phyloP scores from a whole-genome alignment of 1,284 basidiomycete species.

The Mycena sp. region DNA sequence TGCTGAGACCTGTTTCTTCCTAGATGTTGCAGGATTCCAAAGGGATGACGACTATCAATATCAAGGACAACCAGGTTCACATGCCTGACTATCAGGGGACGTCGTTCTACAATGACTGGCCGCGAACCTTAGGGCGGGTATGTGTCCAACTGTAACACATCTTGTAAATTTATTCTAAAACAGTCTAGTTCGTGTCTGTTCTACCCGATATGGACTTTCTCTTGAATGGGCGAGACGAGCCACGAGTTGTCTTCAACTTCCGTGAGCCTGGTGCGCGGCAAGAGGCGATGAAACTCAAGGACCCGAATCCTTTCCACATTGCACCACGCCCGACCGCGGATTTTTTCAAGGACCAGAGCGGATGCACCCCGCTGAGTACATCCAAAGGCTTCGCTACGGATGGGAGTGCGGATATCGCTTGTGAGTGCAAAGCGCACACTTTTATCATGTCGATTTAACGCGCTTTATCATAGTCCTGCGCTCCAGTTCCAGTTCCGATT shows the following conservation, averaged over 20 bases:
- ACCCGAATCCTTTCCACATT: constrained; percentile 22
- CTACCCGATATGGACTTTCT: constrained; percentile 29
- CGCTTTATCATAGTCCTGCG: constrained; percentile 4
- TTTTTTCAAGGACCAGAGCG: constrained; percentile 25
- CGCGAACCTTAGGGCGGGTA: constrained; percentile 8
- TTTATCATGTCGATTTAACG: background rate
- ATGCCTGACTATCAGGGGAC: constrained; percentile 24
- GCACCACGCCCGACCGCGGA: constrained; percentile 14
- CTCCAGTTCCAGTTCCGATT: constrained; percentile 27
- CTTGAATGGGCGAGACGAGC: constrained; percentile 29
- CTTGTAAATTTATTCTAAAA: background rate
- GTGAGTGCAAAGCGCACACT: background rate
- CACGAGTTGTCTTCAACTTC: constrained; percentile 27
- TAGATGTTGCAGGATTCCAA: constrained; percentile 18
- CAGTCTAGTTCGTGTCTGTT: constrained; percentile 14
- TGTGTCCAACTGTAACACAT: background rate
- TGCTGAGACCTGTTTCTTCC: background rate
- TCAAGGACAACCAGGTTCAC: constrained; percentile 10
- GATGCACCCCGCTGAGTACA: constrained; percentile 9
- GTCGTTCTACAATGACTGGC: constrained; percentile 7
- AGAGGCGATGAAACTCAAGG: background rate
- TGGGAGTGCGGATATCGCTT: constrained; percentile 12
- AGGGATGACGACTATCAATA: constrained; percentile 19
- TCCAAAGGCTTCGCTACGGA: constrained; percentile 14
- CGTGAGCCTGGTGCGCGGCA: constrained; percentile 7